Conservation (phyloP, 345 rosid species). For the Chamaenerion angustifolium region DNA sequence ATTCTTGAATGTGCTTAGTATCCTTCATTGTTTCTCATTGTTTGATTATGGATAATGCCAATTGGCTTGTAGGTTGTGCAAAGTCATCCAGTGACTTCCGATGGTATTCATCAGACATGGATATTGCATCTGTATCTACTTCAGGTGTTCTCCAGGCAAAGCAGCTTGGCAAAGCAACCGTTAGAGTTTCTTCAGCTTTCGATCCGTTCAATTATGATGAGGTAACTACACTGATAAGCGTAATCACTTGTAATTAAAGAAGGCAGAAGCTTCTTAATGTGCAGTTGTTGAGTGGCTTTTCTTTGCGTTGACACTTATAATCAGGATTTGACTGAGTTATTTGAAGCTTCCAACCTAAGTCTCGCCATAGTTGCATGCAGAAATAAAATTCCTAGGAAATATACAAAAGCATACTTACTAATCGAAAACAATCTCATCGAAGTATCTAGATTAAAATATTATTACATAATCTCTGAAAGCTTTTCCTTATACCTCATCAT, state of each 20-base stretch:
- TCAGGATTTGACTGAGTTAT: too few relatives aligned
- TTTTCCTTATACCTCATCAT: too few relatives aligned
- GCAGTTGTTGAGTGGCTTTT: neutral
- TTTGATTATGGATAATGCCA: conserved; percentile 8
- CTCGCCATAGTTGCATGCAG: too few relatives aligned
- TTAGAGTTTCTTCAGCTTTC: conserved; percentile 63
- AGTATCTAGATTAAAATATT: too few relatives aligned
- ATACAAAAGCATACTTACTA: too few relatives aligned
- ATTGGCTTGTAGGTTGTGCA: conserved; percentile 55
- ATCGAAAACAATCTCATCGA: too few relatives aligned
- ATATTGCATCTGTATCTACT: conserved; percentile 48
- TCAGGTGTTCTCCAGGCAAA: conserved; percentile 74
- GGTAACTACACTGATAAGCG: conserved; percentile 26
- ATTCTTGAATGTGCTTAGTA: neutral
- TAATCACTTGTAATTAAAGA: neutral
- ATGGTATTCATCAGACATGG: conserved; percentile 80
- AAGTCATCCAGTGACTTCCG: conserved; percentile 60
- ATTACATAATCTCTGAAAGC: too few relatives aligned
- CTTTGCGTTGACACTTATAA: neutral
- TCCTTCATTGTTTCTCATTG: conserved; percentile 5
- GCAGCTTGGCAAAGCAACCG: conserved; percentile 73
- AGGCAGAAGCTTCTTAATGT: neutral
- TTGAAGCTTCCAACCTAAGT: too few relatives aligned
- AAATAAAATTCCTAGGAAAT: too few relatives aligned
- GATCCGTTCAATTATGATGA: conserved; percentile 78